A percentile compares a stretch with the other conserved stretches of the same genome.
Evolutionary conservation across 257 asterid species (phyloP).

Genomic region (Thymus mandschuricus): DNA sequence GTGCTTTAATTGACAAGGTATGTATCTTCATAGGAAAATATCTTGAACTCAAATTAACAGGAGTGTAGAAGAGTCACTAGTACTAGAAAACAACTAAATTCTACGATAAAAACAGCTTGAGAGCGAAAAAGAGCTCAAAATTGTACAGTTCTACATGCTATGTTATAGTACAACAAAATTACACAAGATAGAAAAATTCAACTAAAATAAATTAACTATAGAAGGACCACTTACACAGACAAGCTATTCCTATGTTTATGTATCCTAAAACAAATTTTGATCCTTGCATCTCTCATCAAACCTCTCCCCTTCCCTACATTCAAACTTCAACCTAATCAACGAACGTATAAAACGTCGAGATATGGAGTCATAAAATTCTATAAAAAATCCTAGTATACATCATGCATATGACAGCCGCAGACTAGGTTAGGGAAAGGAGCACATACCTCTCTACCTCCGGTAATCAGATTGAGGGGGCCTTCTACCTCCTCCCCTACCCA

Average conservation of each 20-base stretch:
- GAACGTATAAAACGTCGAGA: constrained; percentile 13
- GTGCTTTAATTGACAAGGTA: too few species aligned
- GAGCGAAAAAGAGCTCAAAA: constrained; percentile 4
- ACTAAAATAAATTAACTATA: not conserved
- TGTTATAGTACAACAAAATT: constrained; percentile 17
- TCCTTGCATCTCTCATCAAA: constrained; percentile 8
- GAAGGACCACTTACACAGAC: constrained; percentile 10
- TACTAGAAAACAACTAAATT: too few species aligned
- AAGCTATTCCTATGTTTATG: constrained; percentile 24
- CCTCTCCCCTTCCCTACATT: constrained; percentile 22
- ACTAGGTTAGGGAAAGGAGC: constrained; percentile 14
- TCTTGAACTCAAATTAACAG: too few species aligned
- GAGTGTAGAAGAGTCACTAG: too few species aligned
- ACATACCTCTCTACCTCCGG: constrained; percentile 49
- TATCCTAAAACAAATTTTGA: not conserved
- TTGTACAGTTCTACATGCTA: constrained; percentile 1
- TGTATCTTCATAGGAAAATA: too few species aligned
- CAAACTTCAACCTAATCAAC: not conserved
- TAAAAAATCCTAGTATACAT: constrained; percentile 26
- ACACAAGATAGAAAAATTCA: not conserved
- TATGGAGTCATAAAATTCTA: not conserved
- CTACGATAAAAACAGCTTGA: too few species aligned
- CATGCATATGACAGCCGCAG: constrained; percentile 4
- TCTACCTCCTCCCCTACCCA: constrained; percentile 63
- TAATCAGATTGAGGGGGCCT: constrained; percentile 60